Evolutionary conservation across 1,139 yeast species (phyloP).

Genomic region (Ogataea hybrid): DNA sequence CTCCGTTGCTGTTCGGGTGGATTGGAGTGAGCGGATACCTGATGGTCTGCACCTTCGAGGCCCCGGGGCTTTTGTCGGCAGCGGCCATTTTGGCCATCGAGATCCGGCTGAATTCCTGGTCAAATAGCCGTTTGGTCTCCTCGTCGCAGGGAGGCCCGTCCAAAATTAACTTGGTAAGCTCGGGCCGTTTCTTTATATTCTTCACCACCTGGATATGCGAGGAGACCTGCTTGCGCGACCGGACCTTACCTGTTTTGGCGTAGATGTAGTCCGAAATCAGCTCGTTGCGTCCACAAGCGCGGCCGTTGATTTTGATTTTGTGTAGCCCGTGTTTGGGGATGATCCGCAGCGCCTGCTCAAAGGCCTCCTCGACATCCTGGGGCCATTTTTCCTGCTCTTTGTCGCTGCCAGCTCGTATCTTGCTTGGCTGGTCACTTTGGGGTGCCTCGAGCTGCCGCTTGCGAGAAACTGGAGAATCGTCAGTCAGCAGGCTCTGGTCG

Average conservation of each 20-base stretch:
- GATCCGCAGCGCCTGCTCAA: conserved; percentile 76
- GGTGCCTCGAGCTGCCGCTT: conserved; percentile 5
- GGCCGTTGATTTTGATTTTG: conserved; percentile 80
- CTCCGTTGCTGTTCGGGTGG: conserved; percentile 2
- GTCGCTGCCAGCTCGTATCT: background rate
- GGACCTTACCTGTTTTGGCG: conserved; percentile 72
- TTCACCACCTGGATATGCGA: conserved; percentile 90
- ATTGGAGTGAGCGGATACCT: conserved; percentile 11
- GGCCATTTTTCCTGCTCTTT: conserved; percentile 48
- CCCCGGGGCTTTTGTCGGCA: conserved; percentile 5
- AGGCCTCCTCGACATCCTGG: conserved; percentile 79
- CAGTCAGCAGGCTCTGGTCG: conserved; percentile 1
- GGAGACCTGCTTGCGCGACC: conserved; percentile 90
- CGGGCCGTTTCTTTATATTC: conserved; percentile 58
- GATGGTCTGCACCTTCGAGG: conserved; percentile 2
- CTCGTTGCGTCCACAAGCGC: conserved; percentile 91
- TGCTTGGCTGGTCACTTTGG: background rate
- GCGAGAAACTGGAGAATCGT: conserved; percentile 4
- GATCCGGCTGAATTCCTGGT: conserved; percentile 52
- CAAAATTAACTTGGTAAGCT: conserved; percentile 50
- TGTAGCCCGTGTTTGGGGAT: conserved; percentile 88
- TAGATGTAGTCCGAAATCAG: conserved; percentile 80
- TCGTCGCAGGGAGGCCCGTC: conserved; percentile 54
- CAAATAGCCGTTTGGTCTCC: conserved; percentile 43
- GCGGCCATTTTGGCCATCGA: conserved; percentile 55